phyloP scores from a whole-genome alignment of 768 basidiomycete genomes.

The Mycena floridula region DNA sequence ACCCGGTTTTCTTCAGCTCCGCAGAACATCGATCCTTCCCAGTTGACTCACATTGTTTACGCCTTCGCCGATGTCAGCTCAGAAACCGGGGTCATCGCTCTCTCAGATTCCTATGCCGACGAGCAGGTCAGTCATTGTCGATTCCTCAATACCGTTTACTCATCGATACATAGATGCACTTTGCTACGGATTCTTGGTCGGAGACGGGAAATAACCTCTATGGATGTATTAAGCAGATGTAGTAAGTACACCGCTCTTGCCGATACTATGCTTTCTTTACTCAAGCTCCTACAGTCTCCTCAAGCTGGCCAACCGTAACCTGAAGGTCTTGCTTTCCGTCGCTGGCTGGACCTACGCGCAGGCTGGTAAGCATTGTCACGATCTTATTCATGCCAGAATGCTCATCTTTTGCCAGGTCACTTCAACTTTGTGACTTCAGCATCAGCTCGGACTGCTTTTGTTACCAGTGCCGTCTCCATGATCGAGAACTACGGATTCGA shows the following conservation, averaged over 20 bases:
- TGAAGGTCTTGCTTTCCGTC: slow-evolving; percentile 45
- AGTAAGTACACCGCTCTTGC: no score
- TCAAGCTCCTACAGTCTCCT: slow-evolving; percentile 30
- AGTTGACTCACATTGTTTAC: slow-evolving; percentile 71
- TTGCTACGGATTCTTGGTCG: no score
- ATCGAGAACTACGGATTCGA: slow-evolving; percentile 77
- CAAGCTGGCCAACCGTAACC: slow-evolving; percentile 52
- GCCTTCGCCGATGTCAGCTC: slow-evolving; percentile 72
- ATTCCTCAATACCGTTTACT: no score
- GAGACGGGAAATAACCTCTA: slow-evolving; percentile 76
- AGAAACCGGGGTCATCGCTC: slow-evolving; percentile 50
- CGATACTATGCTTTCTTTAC: neutral
- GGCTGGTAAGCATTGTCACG: slow-evolving; percentile 22
- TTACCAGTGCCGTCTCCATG: slow-evolving; percentile 52
- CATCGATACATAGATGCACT: no score
- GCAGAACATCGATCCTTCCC: slow-evolving; percentile 48
- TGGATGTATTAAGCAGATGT: slow-evolving; percentile 73
- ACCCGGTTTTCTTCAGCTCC: slow-evolving; percentile 55
- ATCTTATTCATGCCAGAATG: neutral
- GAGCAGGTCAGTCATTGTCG: slow-evolving; percentile 54
- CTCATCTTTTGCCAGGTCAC: slow-evolving; percentile 53
- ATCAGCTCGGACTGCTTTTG: slow-evolving; percentile 48
- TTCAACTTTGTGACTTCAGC: slow-evolving; percentile 57
- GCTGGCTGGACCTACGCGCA: slow-evolving; percentile 71
- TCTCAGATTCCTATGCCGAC: slow-evolving; percentile 75